Evolutionary conservation across 768 basidiomycete genomes (phyloP), one percentile per base, ranked within the genome.

Genomic region (Pulveroboletus sp.): DNA sequence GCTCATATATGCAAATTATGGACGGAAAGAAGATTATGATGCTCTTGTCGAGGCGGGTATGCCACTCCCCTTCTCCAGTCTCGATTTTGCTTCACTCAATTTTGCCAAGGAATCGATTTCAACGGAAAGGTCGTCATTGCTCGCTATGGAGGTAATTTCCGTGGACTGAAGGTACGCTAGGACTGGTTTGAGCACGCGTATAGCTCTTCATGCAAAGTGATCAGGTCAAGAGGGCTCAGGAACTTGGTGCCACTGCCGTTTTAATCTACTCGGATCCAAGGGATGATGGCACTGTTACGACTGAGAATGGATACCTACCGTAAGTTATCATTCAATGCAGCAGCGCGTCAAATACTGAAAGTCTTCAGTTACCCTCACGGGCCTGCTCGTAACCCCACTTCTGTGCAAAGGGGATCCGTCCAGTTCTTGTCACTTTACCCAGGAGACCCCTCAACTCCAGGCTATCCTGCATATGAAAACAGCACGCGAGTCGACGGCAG

Each of bases 231-330:
- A 82, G 83, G 7, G 93, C 93, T 1, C 79, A 93, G 65, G 89
- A 93, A 54, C 81, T 83, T n/a, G 93, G 93, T 30, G 91, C 91
- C 1, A 76, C 74, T 11, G 93, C 84, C 39, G 77, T 85, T 17
- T 69, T 96, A 46, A 89, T 93, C 45, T 96, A 90, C 70, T 84
- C 83, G 39, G 93, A 96, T 66, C 86, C 86, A 13, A 83, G 83
- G 33, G 92, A 95, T 65, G 91, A 96, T 61, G 93, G 93, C 4
- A 79, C 74, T 47, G 85, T 91, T 24, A 91, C 84, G 1, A 76
- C 76, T 5, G 76, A 79, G 57, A 91, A 93, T 47, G 92, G 90
- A 28, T 92, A 86, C 63, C 69, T 77, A 15, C 73, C 84, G 51
- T 83, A 80, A 39, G 63, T 47, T 26, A 17, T 39, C 32, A 26